These are phyloP conservation scores for Malus asiatica DNA, from an alignment of 306 rosid genomes.

Conservation along the genomic window DNA sequence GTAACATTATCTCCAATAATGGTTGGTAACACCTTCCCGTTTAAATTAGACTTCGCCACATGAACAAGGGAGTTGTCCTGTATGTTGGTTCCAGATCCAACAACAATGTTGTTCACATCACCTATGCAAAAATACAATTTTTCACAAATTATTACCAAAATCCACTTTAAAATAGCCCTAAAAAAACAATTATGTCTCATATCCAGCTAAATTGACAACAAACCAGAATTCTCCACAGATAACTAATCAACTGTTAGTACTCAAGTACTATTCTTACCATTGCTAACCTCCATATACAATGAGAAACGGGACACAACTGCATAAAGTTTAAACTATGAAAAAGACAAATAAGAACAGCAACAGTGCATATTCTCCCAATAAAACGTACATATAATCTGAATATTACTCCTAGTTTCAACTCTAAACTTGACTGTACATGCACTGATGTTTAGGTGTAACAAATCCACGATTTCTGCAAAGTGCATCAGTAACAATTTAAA, in stretches of 20 bases:
- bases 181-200: background rate
- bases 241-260: background rate
- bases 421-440: too few species aligned
- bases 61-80: constrained; percentile 96
- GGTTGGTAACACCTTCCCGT: constrained; percentile 87
- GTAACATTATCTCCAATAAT: constrained; percentile 87
- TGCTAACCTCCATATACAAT: background rate
- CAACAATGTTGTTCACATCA: constrained; percentile 77
- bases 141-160: background rate
- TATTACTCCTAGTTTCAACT: too few species aligned
- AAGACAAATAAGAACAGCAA: background rate
- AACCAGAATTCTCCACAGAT: background rate
- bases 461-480: too few species aligned
- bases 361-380: too few species aligned
- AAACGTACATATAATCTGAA: too few species aligned
- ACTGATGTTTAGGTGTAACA: too few species aligned
- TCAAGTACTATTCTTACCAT: background rate
- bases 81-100: constrained; percentile 87
- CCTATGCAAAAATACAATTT: constrained; percentile 28
- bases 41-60: constrained; percentile 78
- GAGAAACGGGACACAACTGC: background rate
- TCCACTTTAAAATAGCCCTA: background rate
- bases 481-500: background rate
- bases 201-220: background rate
- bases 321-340: background rate